Evolutionary conservation across 2,329 filamentous ascomycete species (phyloP).

Genomic region (Chaetomiaceae sp.): DNA sequence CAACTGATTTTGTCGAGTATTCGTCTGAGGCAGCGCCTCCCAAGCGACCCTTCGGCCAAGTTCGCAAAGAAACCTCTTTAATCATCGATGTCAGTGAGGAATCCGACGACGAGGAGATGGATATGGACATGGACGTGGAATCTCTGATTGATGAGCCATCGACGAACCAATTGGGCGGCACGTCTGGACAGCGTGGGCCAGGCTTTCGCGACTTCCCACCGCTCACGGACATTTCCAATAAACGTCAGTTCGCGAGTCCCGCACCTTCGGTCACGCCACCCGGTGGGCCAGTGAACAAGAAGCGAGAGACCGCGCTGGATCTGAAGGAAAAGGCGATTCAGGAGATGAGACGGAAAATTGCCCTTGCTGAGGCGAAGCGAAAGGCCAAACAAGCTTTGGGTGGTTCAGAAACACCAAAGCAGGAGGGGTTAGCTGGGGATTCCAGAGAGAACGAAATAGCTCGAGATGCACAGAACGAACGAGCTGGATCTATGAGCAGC

Average conservation of each 20-base stretch:
- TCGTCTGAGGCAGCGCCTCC: slow-evolving; percentile 32
- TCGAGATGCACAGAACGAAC: slow-evolving; percentile 13
- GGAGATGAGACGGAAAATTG: slow-evolving; percentile 53
- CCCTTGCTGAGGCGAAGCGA: slow-evolving; percentile 52
- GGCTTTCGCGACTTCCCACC: slow-evolving; percentile 42
- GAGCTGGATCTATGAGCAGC: slow-evolving; percentile 19
- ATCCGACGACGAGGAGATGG: slow-evolving; percentile 54
- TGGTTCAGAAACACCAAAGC: slow-evolving; percentile 27
- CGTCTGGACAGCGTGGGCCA: slow-evolving; percentile 30
- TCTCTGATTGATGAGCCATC: slow-evolving; percentile 42
- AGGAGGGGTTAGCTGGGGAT: slow-evolving; percentile 27
- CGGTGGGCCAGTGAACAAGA: slow-evolving; percentile 31
- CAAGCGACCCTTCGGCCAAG: slow-evolving; percentile 60
- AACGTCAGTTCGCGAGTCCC: slow-evolving; percentile 38
- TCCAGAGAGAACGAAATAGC: slow-evolving; percentile 14
- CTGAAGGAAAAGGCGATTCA: slow-evolving; percentile 54
- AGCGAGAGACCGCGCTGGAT: slow-evolving; percentile 37
- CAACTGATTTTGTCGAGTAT: slow-evolving; percentile 63
- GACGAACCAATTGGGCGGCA: slow-evolving; percentile 28
- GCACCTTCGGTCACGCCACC: slow-evolving; percentile 35
- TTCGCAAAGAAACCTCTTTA: slow-evolving; percentile 54
- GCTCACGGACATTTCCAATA: slow-evolving; percentile 32
- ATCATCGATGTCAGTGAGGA: slow-evolving; percentile 82
- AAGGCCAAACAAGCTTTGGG: slow-evolving; percentile 33
- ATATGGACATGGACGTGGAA: slow-evolving; percentile 64